Conservation (phyloP, 441 rosid species). For the Eugenia klotzschiana region DNA sequence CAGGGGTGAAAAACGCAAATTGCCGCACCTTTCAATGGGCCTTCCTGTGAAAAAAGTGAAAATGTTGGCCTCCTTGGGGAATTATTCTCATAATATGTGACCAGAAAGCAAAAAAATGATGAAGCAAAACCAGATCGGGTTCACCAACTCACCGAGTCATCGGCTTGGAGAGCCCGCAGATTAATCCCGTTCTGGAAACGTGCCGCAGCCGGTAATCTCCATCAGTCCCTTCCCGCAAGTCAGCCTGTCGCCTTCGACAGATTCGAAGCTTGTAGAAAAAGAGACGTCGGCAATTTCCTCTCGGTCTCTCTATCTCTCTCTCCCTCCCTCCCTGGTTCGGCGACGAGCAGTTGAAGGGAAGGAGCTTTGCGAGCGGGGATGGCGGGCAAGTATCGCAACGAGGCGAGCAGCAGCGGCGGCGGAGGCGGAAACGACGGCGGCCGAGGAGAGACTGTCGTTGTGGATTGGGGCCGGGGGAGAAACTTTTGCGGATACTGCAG, state of each 20-base stretch:
- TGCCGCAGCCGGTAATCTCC: not conserved
- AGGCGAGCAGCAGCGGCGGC: constrained; percentile 45
- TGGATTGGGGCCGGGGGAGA: constrained; percentile 40
- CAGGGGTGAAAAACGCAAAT: not conserved
- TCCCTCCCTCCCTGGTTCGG: not conserved
- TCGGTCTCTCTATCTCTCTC: not conserved
- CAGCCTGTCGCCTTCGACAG: not conserved
- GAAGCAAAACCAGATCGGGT: not conserved
- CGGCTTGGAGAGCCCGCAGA: not conserved
- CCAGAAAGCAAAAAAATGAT: not conserved
- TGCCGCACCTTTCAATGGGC: not conserved
- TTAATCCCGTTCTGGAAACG: not conserved
- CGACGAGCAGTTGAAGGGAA: not conserved
- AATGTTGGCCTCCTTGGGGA: not conserved
- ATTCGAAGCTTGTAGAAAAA: not conserved
- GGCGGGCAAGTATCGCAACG: constrained; percentile 30
- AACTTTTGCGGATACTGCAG: constrained; percentile 74
- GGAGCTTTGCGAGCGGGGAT: not conserved
- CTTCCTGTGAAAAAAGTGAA: not conserved
- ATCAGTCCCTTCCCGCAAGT: not conserved
- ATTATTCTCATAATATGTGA: not conserved
- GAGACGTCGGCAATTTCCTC: not conserved
- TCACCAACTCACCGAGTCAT: not conserved
- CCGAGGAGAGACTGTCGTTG: constrained; percentile 41
- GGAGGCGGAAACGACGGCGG: not conserved